A percentile compares a stretch with the other conserved stretches of the same genome.
phyloP scores from a whole-genome alignment of 2,329 filamentous ascomycete genomes.

The Nigrograna mackinnonii region DNA sequence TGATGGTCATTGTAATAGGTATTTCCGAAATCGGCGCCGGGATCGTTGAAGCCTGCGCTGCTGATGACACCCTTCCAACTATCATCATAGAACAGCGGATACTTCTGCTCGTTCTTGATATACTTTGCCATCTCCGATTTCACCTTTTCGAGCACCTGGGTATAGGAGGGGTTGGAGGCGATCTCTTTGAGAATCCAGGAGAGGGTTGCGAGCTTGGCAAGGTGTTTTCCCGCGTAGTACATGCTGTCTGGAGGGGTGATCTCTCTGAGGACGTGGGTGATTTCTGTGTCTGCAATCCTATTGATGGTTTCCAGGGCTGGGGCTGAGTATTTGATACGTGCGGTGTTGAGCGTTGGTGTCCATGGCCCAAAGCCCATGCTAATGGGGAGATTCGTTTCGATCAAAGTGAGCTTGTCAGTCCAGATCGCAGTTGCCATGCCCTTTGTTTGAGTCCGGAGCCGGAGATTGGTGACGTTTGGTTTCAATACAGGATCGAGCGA shows the following conservation, averaged over 20 bases:
- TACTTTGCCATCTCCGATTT: constrained; percentile 54
- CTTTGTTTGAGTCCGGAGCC: constrained; percentile 82
- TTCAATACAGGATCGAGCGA: constrained; percentile 68
- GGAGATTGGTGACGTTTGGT: constrained; percentile 55
- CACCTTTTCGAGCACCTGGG: constrained; percentile 54
- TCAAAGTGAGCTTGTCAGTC: constrained; percentile 64
- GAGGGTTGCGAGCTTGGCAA: constrained; percentile 47
- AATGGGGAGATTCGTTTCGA: constrained; percentile 72
- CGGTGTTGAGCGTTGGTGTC: constrained; percentile 55
- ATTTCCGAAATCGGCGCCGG: constrained; percentile 81
- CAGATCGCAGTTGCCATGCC: constrained; percentile 74
- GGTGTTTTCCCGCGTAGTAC: constrained; percentile 81
- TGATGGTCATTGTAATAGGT: constrained; percentile 75
- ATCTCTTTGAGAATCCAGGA: constrained; percentile 55
- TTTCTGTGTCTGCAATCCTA: constrained; percentile 69
- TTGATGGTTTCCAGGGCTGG: constrained; percentile 64
- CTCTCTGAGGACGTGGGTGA: constrained; percentile 73
- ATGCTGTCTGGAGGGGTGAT: constrained; percentile 81
- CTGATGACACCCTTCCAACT: constrained; percentile 83
- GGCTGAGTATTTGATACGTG: constrained; percentile 40
- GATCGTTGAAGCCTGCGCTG: constrained; percentile 72
- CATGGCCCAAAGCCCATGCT: constrained; percentile 81
- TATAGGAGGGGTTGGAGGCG: constrained; percentile 57
- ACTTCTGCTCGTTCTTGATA: constrained; percentile 48
- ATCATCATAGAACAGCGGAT: constrained; percentile 59